Evolutionary conservation across 2,329 filamentous ascomycete genomes (phyloP), one percentile per base, ranked within the genome.

Genomic region (Penicillium sp.): DNA sequence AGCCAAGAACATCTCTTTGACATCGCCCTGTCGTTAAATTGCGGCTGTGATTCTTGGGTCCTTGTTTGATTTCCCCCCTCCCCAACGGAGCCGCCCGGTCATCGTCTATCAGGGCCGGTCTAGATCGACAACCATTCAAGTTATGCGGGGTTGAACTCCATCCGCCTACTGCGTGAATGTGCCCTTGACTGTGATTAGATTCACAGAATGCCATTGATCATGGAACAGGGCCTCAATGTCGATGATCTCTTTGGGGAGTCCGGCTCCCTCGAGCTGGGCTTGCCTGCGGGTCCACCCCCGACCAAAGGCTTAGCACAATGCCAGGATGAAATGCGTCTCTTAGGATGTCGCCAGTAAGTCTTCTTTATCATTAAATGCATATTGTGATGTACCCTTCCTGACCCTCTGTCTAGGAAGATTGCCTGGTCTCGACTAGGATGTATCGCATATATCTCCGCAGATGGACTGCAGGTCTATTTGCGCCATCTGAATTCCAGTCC

Each of bases 351-450:
- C 79, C 89, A 92, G 91, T 94, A 84, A 76, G 86, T 81, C 7
- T 1, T 27, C 1, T 20, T 12, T 14, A 20, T 20, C 3, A 7
- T 8, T 44, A 14, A 11, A 18, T 33, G 3, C 9, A 11, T 47
- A 20, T 15, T 53, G 8, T 31, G 3, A 2, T 11, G 37, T 22
- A 14, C 18, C 14, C 35, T 40, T 22, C 37, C 23, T 37, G 35
- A 22, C 46, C 69, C 57, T 64, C 53, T 22, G 5, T 46, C 43
- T 64, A 95, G 92, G 70, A 85, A 85, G 61, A 83, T 97, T 51
- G 86, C 89, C 27, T 97, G 93, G 92, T 96, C 93, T 11, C 92
- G 87, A 66, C 84, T 86, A 57, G 93, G 93, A 42, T 91, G 88
- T 56, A 90, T 97, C 62, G 92, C 92, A 26, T 88, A 87, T 51